These are phyloP conservation scores for Trichoderma cornu-damae DNA, from an alignment of 2,329 filamentous ascomycete species.

Conservation along the genomic window DNA sequence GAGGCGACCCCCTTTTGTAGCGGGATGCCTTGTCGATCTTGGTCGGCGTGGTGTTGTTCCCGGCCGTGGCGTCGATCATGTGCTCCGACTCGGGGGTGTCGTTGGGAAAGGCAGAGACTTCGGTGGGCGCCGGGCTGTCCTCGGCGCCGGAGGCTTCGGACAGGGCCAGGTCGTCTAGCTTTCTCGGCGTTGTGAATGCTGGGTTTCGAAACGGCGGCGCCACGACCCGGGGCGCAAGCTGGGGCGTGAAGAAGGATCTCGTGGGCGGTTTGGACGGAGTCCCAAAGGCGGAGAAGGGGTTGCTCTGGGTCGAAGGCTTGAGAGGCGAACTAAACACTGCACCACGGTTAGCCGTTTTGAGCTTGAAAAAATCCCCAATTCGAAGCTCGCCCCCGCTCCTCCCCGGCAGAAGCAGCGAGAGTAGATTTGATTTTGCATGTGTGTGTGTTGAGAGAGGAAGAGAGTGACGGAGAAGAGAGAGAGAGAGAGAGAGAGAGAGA, in stretches of 20 bases:
- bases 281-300: conserved; percentile 34
- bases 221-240: conserved; percentile 37
- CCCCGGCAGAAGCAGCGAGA: no score
- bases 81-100: conserved; percentile 50
- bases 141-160: conserved; percentile 56
- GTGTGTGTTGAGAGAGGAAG: no score
- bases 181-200: conserved; percentile 59
- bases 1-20: conserved; percentile 39
- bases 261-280: conserved; percentile 42
- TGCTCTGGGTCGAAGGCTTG: conserved; percentile 32
- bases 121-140: conserved; percentile 55
- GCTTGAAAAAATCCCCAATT: no score
- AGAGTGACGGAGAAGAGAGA: no score
- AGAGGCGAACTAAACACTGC: conserved; percentile 38
- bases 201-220: conserved; percentile 57
- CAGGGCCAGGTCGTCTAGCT: conserved; percentile 48
- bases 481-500: no score
- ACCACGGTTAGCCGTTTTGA: conserved; percentile 4
- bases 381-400: no score
- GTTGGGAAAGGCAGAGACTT: conserved; percentile 48
- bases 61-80: conserved; percentile 40
- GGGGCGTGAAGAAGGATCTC: conserved; percentile 44
- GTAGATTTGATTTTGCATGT: no score
- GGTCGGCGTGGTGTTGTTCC: conserved; percentile 42
- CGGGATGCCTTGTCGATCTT: conserved; percentile 44